Conservation (phyloP, 2,329 filamentous ascomycete genomes). For the Cladophialophora psammophila region DNA sequence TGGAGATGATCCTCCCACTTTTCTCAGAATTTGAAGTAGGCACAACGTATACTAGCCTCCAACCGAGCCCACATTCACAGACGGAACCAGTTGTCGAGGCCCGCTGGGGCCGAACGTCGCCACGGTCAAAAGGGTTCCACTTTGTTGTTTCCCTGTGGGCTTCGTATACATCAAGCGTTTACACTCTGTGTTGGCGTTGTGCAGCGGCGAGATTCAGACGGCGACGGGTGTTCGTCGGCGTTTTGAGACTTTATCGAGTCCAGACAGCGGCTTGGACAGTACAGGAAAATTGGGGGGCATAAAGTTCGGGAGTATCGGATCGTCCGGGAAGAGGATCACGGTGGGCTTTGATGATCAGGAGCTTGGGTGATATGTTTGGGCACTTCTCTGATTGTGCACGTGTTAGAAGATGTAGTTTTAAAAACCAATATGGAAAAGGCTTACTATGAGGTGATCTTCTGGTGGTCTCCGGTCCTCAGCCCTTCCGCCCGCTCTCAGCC, state of each 20-base stretch:
- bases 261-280: not conserved
- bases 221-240: not conserved
- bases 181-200: not conserved
- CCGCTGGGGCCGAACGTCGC: not conserved
- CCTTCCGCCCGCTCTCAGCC: not conserved
- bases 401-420: not conserved
- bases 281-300: not conserved
- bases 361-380: not conserved
- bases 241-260: not conserved
- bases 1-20: not conserved
- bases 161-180: not conserved
- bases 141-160: not conserved
- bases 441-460: not conserved
- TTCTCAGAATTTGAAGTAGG: not conserved
- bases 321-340: slow-evolving; percentile 2
- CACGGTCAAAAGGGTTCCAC: not conserved
- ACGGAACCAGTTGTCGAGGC: not conserved
- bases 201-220: not conserved
- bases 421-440: not conserved
- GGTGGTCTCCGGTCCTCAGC: not conserved
- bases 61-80: not conserved
- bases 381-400: not conserved
- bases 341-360: not conserved
- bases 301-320: not conserved
- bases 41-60: not conserved